Evolutionary conservation across 1,139 yeast genomes (phyloP).

Genomic region (Yamadazyma songkhlaensis): DNA sequence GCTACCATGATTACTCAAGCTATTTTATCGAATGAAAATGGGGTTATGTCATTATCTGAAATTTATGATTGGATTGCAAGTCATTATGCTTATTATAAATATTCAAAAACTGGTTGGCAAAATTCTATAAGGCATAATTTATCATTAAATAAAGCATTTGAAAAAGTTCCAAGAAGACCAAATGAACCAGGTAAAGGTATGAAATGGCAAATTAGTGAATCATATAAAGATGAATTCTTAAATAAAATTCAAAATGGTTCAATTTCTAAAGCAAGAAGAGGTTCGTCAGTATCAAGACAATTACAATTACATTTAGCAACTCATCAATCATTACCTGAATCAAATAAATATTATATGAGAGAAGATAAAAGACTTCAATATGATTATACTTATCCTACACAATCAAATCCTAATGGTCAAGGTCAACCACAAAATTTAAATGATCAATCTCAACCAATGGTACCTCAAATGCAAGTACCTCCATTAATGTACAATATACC

Average conservation of each 20-base stretch:
- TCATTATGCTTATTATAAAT: conserved; percentile 88
- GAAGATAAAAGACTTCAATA: conserved; percentile 15
- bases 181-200: conserved; percentile 98
- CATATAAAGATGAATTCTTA: conserved; percentile 80
- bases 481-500: conserved; percentile 14
- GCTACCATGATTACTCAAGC: conserved; percentile 99
- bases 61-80: conserved; percentile 87
- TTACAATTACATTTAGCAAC: conserved; percentile 72
- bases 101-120: conserved; percentile 87
- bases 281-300: conserved; percentile 76
- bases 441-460: conserved; percentile 9
- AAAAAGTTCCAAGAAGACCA: conserved; percentile 91
- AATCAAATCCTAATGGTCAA: conserved; percentile 1
- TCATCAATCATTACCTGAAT: conserved; percentile 64
- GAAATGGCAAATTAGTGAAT: conserved; percentile 95
- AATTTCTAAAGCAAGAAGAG: conserved; percentile 70
- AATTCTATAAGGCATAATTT: conserved; percentile 60
- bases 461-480: conserved; percentile 15
- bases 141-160: conserved; percentile 63
- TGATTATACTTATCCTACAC: conserved; percentile 6
- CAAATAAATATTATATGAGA: conserved; percentile 28
- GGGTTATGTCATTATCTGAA: conserved; percentile 84
- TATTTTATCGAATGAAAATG: conserved; percentile 81
- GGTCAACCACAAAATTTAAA: not conserved
- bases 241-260: conserved; percentile 75